Conservation (phyloP, 2,329 filamentous ascomycete genomes). For the Cladosporium velox region DNA sequence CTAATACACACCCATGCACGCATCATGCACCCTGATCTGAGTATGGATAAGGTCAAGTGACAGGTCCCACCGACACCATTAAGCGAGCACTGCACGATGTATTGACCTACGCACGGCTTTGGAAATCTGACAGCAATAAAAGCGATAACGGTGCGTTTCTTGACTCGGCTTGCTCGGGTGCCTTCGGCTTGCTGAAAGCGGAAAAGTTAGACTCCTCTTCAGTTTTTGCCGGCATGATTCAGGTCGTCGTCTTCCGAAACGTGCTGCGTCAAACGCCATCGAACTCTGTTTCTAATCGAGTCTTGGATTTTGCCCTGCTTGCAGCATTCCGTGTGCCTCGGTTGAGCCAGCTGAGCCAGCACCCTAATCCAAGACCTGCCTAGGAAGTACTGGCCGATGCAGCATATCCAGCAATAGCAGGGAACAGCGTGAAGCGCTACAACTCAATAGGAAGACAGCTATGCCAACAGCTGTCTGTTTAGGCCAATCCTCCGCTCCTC, state of each 20-base stretch:
- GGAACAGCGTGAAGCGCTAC: neutral
- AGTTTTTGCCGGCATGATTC: neutral
- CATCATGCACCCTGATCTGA: constrained; percentile 8
- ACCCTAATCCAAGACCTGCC: neutral
- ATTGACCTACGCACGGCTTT: neutral
- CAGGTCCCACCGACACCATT: neutral
- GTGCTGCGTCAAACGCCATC: neutral
- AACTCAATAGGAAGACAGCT: neutral
- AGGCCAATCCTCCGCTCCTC: neutral
- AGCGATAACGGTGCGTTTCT: neutral
- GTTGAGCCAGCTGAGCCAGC: neutral
- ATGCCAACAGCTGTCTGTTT: neutral
- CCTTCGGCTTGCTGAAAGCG: neutral
- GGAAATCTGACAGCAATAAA: neutral
- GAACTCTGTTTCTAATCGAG: neutral
- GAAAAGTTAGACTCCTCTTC: constrained; percentile 6
- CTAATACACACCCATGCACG: neutral
- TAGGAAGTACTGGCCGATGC: neutral
- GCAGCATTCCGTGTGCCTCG: neutral
- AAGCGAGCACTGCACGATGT: neutral
- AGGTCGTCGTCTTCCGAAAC: neutral
- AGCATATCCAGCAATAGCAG: neutral
- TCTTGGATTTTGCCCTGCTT: neutral
- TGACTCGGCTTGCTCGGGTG: neutral
- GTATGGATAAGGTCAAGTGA: neutral